Conservation (phyloP, 176 grass and related monocot genomes). For the Oryza rufipogon region DNA sequence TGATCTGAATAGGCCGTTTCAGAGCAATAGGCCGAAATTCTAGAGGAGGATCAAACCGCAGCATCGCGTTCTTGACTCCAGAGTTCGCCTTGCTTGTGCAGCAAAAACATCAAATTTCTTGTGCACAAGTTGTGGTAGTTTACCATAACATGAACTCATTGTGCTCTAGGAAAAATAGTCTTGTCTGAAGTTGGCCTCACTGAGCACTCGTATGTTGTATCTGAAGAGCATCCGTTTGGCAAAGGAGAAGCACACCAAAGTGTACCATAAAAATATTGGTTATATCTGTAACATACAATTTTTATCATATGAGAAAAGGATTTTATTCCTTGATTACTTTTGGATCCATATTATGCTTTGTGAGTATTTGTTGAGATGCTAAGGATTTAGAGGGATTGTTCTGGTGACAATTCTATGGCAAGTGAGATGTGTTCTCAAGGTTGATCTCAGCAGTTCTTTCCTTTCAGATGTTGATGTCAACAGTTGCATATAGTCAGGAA, state of each 20-base stretch:
- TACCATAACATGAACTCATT: neutral
- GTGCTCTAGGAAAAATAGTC: neutral
- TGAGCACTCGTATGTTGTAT: neutral
- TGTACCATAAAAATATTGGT: conserved; percentile 30
- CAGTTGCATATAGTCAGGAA: neutral
- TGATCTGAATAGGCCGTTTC: conserved; percentile 4
- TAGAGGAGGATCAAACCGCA: conserved; percentile 14
- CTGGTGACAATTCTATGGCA: neutral
- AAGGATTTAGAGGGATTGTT: neutral
- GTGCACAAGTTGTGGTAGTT: conserved; percentile 16
- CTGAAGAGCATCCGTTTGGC: neutral
- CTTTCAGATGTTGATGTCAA: neutral
- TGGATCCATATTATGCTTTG: neutral
- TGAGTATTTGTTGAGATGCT: neutral
- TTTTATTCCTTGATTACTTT: conserved; percentile 14
- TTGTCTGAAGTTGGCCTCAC: neutral
- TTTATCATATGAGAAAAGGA: conserved; percentile 1
- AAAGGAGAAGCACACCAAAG: conserved; percentile 13
- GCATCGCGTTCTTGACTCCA: neutral
- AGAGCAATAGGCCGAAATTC: conserved; percentile 48
- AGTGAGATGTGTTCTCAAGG: neutral
- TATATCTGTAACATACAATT: conserved; percentile 31
- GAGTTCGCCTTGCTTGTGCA: conserved; percentile 1
- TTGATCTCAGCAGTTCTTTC: neutral
- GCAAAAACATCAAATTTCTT: neutral